Percentiles rank a stretch among this genome's conserved stretches.
phyloP scores from a whole-genome alignment of 768 basidiomycete species.

The Pholiota conissans region DNA sequence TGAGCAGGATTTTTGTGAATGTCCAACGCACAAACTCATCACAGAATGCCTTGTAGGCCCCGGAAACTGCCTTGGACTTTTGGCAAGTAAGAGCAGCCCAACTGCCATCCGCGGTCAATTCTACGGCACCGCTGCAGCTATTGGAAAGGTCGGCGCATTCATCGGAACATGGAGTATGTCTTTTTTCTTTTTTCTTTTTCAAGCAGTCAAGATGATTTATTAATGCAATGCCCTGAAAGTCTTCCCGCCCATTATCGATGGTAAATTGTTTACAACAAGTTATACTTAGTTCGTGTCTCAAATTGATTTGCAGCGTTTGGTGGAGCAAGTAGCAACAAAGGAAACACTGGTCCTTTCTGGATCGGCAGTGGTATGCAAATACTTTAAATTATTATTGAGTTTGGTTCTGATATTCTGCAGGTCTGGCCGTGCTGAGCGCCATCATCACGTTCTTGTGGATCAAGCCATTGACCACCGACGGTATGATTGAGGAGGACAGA shows the following conservation, averaged over 20 bases:
- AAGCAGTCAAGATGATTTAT: background rate
- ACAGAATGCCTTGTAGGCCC: conserved; percentile 45
- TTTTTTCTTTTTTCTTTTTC: background rate
- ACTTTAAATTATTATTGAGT: too few species aligned
- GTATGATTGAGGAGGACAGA: conserved; percentile 76
- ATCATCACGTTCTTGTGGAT: conserved; percentile 72
- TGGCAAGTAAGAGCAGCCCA: conserved; percentile 84
- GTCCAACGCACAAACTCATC: background rate
- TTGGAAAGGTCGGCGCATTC: conserved; percentile 86
- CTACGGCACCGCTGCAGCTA: conserved; percentile 83
- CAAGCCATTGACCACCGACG: conserved; percentile 70
- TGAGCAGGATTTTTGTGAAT: conserved; percentile 21
- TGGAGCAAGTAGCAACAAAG: conserved; percentile 46
- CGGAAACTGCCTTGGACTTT: conserved; percentile 82
- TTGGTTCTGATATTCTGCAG: too few species aligned
- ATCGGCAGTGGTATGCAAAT: conserved; percentile 58
- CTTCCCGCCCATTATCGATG: conserved; percentile 66
- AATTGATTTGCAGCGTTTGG: conserved; percentile 52
- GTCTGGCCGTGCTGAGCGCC: conserved; percentile 79
- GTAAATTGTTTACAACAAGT: conserved; percentile 26
- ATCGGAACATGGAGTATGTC: conserved; percentile 72
- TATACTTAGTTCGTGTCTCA: background rate
- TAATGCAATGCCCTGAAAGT: conserved; percentile 33
- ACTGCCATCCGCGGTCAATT: conserved; percentile 86
- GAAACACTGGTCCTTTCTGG: conserved; percentile 89